Base-by-base conservation (phyloP, 225 moss, liverwort and hornwort genomes). In the Climacium dendroides region DNA sequence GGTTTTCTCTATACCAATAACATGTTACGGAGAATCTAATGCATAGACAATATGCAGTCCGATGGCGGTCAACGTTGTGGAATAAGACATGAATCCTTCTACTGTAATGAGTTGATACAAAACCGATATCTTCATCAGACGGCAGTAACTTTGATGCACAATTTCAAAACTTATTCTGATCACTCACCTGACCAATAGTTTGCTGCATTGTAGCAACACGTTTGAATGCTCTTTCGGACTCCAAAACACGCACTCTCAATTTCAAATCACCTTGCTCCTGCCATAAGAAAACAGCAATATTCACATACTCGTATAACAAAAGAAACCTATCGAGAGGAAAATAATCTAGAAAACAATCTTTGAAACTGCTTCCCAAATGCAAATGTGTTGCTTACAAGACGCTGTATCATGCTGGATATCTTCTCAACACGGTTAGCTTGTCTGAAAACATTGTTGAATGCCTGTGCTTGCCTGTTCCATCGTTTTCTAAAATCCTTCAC, bases 191-290 rank as follows among this genome's bases (percentile, higher is more conserved):
- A 77, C 93, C 96, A 87, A 96, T 96, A 50, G 96, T 94, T 87
- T 96, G 95, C 92, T 99, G 99, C 89, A 99, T 95, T 15, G 93
- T 90, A 59, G 95, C 95, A 86, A 97, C 95, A 81, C 99, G 95
- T 85, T 96, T 97, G 53, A 99, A 97, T 65, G 95, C 95, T 89
- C 99, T 95, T 90, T 99, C 99, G 28, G 99, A 97, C 87, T 99
- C 97, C 89, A 99, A 90, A 57, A 97, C 95, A 73, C 99, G 94
- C 74, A 99, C 99, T 83, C 99, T 95, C 79, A 99, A 94, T 88
- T 99, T 99, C 84, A 99, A 86, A 85, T 99, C 96, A 85, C 97
- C 99, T 99, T 99, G 97, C 88, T 99, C 99, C 97, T 98, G 94
- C 66, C 80, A 89, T 15, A 58, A 64, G 11, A 47, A 41, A 87